Evolutionary conservation across 495 filamentous ascomycete genomes (phyloP).

Genomic region (Aspergillus olivimuriae): DNA sequence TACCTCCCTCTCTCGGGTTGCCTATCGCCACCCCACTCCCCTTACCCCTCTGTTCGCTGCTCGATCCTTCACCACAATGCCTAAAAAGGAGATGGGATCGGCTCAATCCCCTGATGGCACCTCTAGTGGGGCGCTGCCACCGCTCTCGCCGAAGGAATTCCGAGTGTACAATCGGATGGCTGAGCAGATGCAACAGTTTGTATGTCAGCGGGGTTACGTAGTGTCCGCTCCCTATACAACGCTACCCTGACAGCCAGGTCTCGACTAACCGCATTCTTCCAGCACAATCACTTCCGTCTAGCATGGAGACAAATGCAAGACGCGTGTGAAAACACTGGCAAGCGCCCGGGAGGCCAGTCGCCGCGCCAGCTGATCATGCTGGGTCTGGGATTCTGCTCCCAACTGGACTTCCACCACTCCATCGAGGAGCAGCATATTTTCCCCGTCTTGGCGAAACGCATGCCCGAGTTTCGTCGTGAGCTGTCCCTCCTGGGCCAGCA

Average conservation of each 20-base stretch:
- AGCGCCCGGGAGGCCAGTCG: conserved; percentile 46
- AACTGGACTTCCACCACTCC: conserved; percentile 69
- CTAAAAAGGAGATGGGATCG: not conserved
- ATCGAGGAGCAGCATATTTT: conserved; percentile 85
- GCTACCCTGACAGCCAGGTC: too few relatives aligned
- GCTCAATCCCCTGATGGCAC: not conserved
- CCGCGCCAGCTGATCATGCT: conserved; percentile 58
- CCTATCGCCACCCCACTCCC: not conserved
- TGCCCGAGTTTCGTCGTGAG: conserved; percentile 71
- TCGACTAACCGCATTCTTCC: not conserved
- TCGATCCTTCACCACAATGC: not conserved
- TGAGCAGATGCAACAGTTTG: conserved; percentile 72
- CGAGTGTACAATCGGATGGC: conserved; percentile 64
- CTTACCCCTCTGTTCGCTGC: not conserved
- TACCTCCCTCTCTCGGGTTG: not conserved
- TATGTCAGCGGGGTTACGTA: conserved; percentile 27
- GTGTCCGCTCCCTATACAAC: not conserved
- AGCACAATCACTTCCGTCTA: conserved; percentile 73
- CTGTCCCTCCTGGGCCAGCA: conserved; percentile 73
- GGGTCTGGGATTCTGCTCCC: conserved; percentile 58
- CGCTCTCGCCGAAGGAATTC: conserved; percentile 52
- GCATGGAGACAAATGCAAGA: conserved; percentile 64
- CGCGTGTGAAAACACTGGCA: conserved; percentile 49
- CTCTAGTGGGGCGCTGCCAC: conserved; percentile 15
- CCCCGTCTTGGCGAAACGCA: conserved; percentile 66